Conservation (phyloP, 1,139 yeast genomes). For the Saccharomyces hybrid region DNA sequence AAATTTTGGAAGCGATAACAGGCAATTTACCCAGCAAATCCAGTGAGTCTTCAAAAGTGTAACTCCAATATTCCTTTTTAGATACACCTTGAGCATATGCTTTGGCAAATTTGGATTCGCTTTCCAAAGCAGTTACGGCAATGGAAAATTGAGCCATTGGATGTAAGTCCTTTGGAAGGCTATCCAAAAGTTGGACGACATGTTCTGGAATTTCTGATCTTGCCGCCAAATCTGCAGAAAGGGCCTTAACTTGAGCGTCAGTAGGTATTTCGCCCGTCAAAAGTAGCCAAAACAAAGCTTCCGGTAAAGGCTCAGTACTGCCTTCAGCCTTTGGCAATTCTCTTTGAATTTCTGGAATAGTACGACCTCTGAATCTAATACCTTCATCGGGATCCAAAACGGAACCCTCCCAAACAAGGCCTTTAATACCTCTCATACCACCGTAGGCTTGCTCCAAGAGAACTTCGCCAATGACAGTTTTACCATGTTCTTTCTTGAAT, state of each 20-base stretch:
- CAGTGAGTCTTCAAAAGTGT: conserved; percentile 56
- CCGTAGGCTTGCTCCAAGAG: conserved; percentile 95
- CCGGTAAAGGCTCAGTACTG: conserved; percentile 68
- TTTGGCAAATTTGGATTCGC: conserved; percentile 56
- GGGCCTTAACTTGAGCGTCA: conserved; percentile 44
- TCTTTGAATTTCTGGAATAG: conserved; percentile 90
- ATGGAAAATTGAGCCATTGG: conserved; percentile 69
- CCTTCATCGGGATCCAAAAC: conserved; percentile 97
- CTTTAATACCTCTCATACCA: conserved; percentile 98
- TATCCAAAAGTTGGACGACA: conserved; percentile 44
- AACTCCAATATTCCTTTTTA: conserved; percentile 62
- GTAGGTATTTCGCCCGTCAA: conserved; percentile 57
- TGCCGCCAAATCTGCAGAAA: conserved; percentile 50
- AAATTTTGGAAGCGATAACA: conserved; percentile 55
- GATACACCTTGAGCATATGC: conserved; percentile 61
- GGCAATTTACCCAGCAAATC: conserved; percentile 61
- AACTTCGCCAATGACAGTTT: conserved; percentile 87
- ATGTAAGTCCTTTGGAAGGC: conserved; percentile 48
- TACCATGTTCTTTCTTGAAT: conserved; percentile 82
- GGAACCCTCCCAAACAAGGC: conserved; percentile 98
- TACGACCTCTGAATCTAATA: conserved; percentile 95
- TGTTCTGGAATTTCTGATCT: conserved; percentile 51
- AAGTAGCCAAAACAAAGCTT: conserved; percentile 55
- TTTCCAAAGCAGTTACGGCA: conserved; percentile 52
- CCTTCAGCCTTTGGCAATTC: conserved; percentile 84